Conservation (phyloP, 768 basidiomycete genomes). For the Pleurotus salmoneostramineus region DNA sequence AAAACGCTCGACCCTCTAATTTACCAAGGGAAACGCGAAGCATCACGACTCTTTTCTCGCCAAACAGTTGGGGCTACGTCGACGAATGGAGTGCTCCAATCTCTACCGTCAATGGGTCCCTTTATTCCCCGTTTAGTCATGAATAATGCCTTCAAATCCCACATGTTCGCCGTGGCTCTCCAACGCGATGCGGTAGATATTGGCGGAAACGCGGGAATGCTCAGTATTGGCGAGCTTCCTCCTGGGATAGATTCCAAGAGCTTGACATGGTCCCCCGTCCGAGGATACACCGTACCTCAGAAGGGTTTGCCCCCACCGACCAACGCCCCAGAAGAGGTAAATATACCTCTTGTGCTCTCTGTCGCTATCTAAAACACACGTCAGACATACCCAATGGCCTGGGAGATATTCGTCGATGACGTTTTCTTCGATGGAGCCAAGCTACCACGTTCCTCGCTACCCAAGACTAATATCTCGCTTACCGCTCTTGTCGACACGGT, state of each 20-base stretch:
- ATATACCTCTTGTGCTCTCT: conserved; percentile 12
- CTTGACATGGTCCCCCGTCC: conserved; percentile 65
- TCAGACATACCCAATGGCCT: conserved; percentile 58
- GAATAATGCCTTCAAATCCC: conserved; percentile 28
- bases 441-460: conserved; percentile 53
- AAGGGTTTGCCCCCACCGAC: conserved; percentile 54
- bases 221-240: conserved; percentile 68
- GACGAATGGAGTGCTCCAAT: conserved; percentile 31
- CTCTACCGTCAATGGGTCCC: conserved; percentile 39
- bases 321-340: conserved; percentile 58
- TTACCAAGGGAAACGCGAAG: not conserved
- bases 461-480: conserved; percentile 43
- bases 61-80: conserved; percentile 15
- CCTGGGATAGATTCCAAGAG: conserved; percentile 37
- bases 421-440: conserved; percentile 66
- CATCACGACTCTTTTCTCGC: conserved; percentile 4
- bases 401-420: conserved; percentile 71
- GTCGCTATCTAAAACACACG: conserved; percentile 7
- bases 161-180: conserved; percentile 55
- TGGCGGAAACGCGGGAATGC: conserved; percentile 62
- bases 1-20: conserved; percentile 2
- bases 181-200: conserved; percentile 67
- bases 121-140: conserved; percentile 43
- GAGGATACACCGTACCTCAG: conserved; percentile 44
- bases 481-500: conserved; percentile 76